Evolutionary conservation across 208 protist species (phyloP), one percentile per base, ranked within the genome.

Genomic region (Leishmania arabica): DNA sequence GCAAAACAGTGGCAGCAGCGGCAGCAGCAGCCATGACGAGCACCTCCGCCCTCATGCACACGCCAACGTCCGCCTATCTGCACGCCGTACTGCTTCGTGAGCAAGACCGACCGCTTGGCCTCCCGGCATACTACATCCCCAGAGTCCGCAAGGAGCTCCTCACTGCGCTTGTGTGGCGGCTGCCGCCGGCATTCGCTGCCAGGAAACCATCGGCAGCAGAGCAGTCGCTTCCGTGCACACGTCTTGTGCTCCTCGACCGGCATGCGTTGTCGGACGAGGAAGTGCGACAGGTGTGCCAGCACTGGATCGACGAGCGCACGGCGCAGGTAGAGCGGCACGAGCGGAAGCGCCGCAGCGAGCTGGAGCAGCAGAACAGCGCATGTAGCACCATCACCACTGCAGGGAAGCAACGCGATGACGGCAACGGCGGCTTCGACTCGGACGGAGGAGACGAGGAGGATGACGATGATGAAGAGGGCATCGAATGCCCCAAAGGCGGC

Each of bases 91-190:
- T 84, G 81, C 62, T 56, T 37, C 69, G 70, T 7, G 74, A 84
- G 76, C 56, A 62, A 62, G 81, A 84, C 76, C 69, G 60, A 9
- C 42, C 81, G 24, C 54, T 84, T 49, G 75, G 75, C 5, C 81
- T 84, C 17, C 81, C 81, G 3, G 75, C 81, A 19, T 84, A 84
- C 76, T 84, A 56, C 62, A 70, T 84, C n/a, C 76, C 81, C 40
- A 76, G 70, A 5, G 51, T 73, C 9, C 76, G 75, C 56, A 84
- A 80, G 37, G 81, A 84, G n/a, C 45, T 68, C 31, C 76, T 84
- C 37, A 77, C 69, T 2, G 81, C 69, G 45, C 76, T 76, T 31
- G 76, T 80, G 40, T 84, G 75, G 81, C 70, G 76, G 47, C 81
- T 78, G 34, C 54, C 56, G 6, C n/a, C 40, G 31, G 27, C 34